phyloP scores from a whole-genome alignment of 208 protist species.

The Balamuthia mandrillaris region DNA sequence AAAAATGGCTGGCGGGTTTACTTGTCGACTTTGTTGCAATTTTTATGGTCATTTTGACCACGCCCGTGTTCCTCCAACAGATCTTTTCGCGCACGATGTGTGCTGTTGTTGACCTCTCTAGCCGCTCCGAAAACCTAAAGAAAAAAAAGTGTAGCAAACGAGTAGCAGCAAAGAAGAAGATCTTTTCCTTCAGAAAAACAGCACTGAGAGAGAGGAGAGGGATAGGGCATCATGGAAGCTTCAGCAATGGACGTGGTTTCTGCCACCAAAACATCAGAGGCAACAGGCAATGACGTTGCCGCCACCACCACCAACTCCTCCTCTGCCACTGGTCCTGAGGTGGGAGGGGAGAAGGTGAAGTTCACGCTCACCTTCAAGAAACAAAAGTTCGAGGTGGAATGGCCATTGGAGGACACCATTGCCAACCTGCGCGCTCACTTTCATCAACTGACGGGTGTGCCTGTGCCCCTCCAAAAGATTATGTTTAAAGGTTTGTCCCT shows the following conservation, averaged over 20 bases:
- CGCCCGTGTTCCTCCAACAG: too few species aligned
- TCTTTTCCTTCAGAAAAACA: not conserved
- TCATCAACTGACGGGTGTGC: slow-evolving; percentile 21
- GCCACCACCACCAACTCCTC: not conserved
- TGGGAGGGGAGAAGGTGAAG: not conserved
- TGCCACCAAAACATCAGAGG: too few species aligned
- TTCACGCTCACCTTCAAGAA: slow-evolving; percentile 38
- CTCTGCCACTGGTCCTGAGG: not conserved
- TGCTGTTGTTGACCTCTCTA: too few species aligned
- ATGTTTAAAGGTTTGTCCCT: slow-evolving; percentile 37
- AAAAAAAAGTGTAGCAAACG: not conserved
- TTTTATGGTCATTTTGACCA: too few species aligned
- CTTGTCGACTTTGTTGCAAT: too few species aligned
- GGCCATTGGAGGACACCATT: slow-evolving; percentile 13
- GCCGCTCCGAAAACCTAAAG: too few species aligned
- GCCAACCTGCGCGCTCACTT: slow-evolving; percentile 9
- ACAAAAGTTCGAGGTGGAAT: slow-evolving; percentile 29
- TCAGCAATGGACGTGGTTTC: too few species aligned
- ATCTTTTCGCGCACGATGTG: too few species aligned
- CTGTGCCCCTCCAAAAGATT: slow-evolving; percentile 23
- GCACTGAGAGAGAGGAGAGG: not conserved
- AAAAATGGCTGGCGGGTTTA: too few species aligned
- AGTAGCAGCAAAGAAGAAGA: not conserved
- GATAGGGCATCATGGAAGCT: too few species aligned
- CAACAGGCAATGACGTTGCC: too few species aligned